A percentile compares a stretch with the other conserved stretches of the same genome.
phyloP scores from a whole-genome alignment of 2,329 filamentous ascomycete species.

The Aspergillus ustus region DNA sequence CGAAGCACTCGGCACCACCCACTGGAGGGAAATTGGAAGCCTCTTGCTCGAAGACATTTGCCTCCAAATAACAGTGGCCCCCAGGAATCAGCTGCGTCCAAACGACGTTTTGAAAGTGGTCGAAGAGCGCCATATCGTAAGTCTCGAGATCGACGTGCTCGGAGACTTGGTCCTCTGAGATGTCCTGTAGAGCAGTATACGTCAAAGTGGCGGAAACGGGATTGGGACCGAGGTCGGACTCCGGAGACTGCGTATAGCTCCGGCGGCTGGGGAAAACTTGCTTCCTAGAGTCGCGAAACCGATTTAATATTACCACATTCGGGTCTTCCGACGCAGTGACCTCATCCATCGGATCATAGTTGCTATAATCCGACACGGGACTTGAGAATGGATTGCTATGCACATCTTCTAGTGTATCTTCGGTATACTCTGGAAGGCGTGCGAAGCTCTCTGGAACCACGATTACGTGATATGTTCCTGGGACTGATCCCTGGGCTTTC shows the following conservation, averaged over 20 bases:
- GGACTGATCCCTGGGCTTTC: slow-evolving; percentile 56
- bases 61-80: slow-evolving; percentile 35
- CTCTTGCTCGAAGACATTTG: slow-evolving; percentile 52
- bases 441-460: slow-evolving; percentile 60
- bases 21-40: slow-evolving; percentile 57
- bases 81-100: slow-evolving; percentile 46
- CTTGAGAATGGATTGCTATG: slow-evolving; percentile 24
- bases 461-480: slow-evolving; percentile 62
- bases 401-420: slow-evolving; percentile 32
- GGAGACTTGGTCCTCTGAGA: slow-evolving; percentile 24
- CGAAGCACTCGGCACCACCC: slow-evolving; percentile 31
- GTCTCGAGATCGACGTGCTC: slow-evolving; percentile 24
- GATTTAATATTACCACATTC: slow-evolving; percentile 55
- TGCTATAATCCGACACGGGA: slow-evolving; percentile 34
- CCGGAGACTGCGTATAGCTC: slow-evolving; percentile 38
- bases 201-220: slow-evolving; percentile 33
- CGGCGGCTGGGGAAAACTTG: slow-evolving; percentile 37
- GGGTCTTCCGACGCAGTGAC: slow-evolving; percentile 43
- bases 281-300: slow-evolving; percentile 54
- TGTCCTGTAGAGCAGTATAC: slow-evolving; percentile 28
- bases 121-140: slow-evolving; percentile 41
- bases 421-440: slow-evolving; percentile 56
- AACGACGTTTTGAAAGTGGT: slow-evolving; percentile 47
- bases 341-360: slow-evolving; percentile 32
- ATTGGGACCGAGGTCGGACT: slow-evolving; percentile 36